These are phyloP conservation scores for Cornus florida DNA, from an alignment of 148 eudicot genomes.

Conservation along the genomic window DNA sequence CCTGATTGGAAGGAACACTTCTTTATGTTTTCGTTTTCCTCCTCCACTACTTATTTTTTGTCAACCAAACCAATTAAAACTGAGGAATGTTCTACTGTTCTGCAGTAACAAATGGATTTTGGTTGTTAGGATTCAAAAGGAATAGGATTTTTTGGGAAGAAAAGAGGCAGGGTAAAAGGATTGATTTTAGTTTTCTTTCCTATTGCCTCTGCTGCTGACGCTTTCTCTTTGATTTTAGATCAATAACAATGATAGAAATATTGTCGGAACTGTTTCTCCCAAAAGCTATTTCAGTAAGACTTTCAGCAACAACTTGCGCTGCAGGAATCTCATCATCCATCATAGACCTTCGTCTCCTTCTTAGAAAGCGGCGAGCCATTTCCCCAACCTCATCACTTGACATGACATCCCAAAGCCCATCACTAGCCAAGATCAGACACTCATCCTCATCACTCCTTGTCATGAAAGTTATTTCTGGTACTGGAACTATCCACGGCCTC, in stretches of 20 bases:
- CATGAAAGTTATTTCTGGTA: slow-evolving; percentile 67
- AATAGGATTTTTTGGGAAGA: not conserved
- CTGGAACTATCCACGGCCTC: slow-evolving; percentile 77
- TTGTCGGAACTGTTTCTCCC: slow-evolving; percentile 71
- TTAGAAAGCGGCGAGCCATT: slow-evolving; percentile 61
- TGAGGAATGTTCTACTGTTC: slow-evolving; percentile 24
- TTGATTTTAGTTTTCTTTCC: slow-evolving; percentile 11
- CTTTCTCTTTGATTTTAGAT: slow-evolving; percentile 59
- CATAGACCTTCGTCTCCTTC: slow-evolving; percentile 43
- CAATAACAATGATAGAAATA: slow-evolving; percentile 71
- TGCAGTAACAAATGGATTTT: slow-evolving; percentile 13
- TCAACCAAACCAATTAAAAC: slow-evolving; percentile 35
- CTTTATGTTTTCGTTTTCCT: not conserved
- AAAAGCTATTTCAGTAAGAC: slow-evolving; percentile 59
- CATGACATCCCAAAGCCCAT: slow-evolving; percentile 93
- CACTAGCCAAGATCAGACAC: slow-evolving; percentile 79
- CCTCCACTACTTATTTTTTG: not conserved
- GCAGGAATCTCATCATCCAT: slow-evolving; percentile 41
- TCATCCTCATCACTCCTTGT: slow-evolving; percentile 76
- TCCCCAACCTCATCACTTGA: slow-evolving; percentile 71
- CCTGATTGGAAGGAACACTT: not conserved
- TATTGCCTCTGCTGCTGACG: slow-evolving; percentile 35
- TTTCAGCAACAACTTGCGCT: slow-evolving; percentile 65
- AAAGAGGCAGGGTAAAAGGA: not conserved
- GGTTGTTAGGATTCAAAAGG: slow-evolving; percentile 18